A percentile compares a stretch with the other conserved stretches of the same genome.
Conservation (phyloP, 2,329 filamentous ascomycete species). For the Colletotrichum acutatum region DNA sequence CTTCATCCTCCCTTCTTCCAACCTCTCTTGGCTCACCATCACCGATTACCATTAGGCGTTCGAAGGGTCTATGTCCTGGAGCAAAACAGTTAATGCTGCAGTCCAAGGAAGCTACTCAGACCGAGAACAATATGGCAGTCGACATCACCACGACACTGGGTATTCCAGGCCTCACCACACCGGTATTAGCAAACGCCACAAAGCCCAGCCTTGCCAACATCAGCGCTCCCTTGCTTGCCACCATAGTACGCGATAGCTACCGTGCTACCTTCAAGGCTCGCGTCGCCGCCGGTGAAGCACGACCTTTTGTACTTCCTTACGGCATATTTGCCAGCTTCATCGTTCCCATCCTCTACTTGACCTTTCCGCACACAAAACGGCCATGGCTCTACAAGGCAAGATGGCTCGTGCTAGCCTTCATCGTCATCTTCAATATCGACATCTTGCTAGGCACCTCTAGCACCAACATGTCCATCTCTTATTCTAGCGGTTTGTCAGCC, state of each 20-base stretch:
- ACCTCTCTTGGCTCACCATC: neutral
- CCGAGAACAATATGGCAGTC: constrained; percentile 17
- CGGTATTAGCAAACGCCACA: constrained; percentile 16
- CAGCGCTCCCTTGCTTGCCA: constrained; percentile 34
- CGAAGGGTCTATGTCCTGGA: neutral
- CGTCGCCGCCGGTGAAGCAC: constrained; percentile 50
- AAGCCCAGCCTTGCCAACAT: constrained; percentile 20
- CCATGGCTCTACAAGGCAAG: constrained; percentile 62
- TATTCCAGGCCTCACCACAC: constrained; percentile 17
- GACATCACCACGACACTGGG: constrained; percentile 20
- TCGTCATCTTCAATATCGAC: constrained; percentile 56
- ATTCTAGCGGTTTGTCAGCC: constrained; percentile 60
- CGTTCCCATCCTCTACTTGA: constrained; percentile 65
- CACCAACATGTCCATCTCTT: constrained; percentile 61
- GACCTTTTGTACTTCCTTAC: constrained; percentile 65
- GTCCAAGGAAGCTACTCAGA: neutral
- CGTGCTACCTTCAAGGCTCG: constrained; percentile 49
- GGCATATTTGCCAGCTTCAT: constrained; percentile 58
- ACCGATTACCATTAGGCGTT: neutral
- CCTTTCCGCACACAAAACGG: constrained; percentile 62
- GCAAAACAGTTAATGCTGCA: neutral
- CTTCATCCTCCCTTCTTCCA: neutral
- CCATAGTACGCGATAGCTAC: constrained; percentile 44
- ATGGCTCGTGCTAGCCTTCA: constrained; percentile 60
- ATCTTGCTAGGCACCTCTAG: constrained; percentile 58